Evolutionary conservation across 2,329 filamentous ascomycete genomes (phyloP).

Genomic region (Paraphoma sp.): DNA sequence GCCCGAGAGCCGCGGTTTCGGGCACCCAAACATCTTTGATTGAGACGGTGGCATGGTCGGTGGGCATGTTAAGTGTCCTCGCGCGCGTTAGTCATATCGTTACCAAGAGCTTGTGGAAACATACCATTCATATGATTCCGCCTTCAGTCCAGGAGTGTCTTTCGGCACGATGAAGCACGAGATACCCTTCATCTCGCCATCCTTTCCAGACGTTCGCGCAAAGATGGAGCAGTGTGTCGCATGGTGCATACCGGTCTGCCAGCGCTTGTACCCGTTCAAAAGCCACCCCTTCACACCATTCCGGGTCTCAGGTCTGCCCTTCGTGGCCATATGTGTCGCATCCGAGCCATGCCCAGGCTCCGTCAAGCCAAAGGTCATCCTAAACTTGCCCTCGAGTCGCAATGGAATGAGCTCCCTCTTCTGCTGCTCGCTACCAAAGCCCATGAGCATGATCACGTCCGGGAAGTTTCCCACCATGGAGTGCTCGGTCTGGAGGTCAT

Average conservation of each 20-base stretch:
- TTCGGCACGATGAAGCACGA: conserved; percentile 67
- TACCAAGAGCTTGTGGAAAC: background rate
- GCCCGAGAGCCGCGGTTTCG: conserved; percentile 59
- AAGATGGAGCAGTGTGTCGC: conserved; percentile 70
- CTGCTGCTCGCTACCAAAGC: conserved; percentile 64
- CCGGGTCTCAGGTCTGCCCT: conserved; percentile 53
- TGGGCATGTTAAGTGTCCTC: conserved; percentile 70
- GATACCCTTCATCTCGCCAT: conserved; percentile 63
- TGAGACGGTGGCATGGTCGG: conserved; percentile 67
- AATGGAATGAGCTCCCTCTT: conserved; percentile 61
- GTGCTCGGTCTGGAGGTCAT: conserved; percentile 70
- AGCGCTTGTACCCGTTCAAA: conserved; percentile 67
- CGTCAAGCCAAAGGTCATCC: conserved; percentile 67
- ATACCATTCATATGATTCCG: conserved; percentile 65
- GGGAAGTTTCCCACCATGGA: conserved; percentile 69
- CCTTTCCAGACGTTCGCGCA: conserved; percentile 62
- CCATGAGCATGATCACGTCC: conserved; percentile 66
- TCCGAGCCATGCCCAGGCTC: conserved; percentile 69
- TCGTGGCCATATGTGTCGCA: conserved; percentile 67
- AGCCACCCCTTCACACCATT: conserved; percentile 58
- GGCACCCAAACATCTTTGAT: conserved; percentile 66
- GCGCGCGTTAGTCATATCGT: conserved; percentile 4
- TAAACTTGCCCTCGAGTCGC: conserved; percentile 60
- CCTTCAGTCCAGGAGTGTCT: conserved; percentile 59
- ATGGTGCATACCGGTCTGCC: conserved; percentile 69